A percentile compares a stretch with the other conserved stretches of the same genome.
phyloP scores from a whole-genome alignment of 306 rosid species.

The Luffa aegyptiaca region DNA sequence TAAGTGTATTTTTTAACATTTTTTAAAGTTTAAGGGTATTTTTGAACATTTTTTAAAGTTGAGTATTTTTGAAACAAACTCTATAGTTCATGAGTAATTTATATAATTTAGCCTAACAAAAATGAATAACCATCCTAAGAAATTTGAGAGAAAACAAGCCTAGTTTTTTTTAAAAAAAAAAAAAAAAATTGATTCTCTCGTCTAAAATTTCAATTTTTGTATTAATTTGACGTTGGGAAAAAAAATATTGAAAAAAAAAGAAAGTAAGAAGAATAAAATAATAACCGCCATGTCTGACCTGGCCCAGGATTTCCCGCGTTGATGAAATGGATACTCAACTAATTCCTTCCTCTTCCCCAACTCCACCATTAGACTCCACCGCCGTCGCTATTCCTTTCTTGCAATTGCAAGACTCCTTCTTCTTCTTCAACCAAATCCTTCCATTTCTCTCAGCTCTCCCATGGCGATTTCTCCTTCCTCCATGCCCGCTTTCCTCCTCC shows the following conservation, averaged over 20 bases:
- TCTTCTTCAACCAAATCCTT: not conserved
- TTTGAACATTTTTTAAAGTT: too few species aligned
- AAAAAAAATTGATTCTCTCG: too few species aligned
- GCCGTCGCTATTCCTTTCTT: conserved; percentile 28
- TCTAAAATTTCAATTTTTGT: too few species aligned
- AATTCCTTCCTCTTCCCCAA: conserved; percentile 34
- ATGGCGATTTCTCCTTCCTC: conserved; percentile 9
- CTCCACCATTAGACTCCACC: conserved; percentile 15
- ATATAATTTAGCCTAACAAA: too few species aligned
- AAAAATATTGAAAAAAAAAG: too few species aligned
- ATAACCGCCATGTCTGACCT: conserved; percentile 20
- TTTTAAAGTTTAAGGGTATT: too few species aligned
- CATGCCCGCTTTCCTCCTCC: conserved; percentile 27
- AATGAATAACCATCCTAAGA: too few species aligned
- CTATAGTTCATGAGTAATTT: fast-evolving
- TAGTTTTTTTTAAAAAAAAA: too few species aligned
- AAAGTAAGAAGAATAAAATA: not conserved
- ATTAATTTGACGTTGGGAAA: too few species aligned
- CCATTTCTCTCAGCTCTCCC: not conserved
- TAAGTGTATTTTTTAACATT: too few species aligned
- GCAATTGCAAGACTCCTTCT: conserved; percentile 26
- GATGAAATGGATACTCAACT: not conserved
- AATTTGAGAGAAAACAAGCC: too few species aligned
- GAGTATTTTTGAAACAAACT: too few species aligned
- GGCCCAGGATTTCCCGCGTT: conserved; percentile 55